Percentiles rank a stretch among this genome's conserved stretches.
phyloP scores from a whole-genome alignment of 768 basidiomycete genomes.

The Hirschioporus abietinus region DNA sequence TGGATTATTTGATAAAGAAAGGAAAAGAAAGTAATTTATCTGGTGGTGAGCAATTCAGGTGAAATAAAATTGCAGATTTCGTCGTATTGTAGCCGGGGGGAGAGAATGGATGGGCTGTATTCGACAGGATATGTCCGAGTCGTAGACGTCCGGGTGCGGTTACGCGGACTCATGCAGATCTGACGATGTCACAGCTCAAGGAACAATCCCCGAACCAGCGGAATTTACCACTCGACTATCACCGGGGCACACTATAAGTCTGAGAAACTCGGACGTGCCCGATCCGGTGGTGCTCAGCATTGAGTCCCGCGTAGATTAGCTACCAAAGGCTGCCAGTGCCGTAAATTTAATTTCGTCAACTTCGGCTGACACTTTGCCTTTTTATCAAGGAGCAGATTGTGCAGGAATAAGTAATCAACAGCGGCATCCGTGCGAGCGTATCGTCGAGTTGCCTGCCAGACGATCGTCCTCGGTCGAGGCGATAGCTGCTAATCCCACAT shows the following conservation, averaged over 20 bases:
- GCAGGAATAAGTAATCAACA: not conserved
- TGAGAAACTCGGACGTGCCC: not conserved
- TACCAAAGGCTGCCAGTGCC: not conserved
- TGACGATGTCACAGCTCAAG: not conserved
- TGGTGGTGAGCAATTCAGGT: not conserved
- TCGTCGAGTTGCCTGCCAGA: not conserved
- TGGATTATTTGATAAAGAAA: not conserved
- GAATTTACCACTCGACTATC: not conserved
- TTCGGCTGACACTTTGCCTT: not conserved
- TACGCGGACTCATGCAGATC: not conserved
- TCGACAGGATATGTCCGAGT: not conserved
- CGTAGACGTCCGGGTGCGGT: not conserved
- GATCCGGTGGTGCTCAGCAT: not conserved
- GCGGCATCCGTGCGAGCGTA: not conserved
- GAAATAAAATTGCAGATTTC: not conserved
- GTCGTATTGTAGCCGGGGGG: not conserved
- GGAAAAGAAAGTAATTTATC: not conserved
- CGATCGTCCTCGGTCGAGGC: not conserved
- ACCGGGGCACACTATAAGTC: not conserved
- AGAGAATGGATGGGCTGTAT: not conserved
- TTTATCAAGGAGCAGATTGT: not conserved
- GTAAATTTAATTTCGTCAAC: not conserved
- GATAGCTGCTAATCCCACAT: not conserved
- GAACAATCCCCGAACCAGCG: not conserved
- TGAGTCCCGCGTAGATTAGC: not conserved